Conservation (phyloP, 2,329 filamentous ascomycete species). For the Pseudocercospora cruenta region DNA sequence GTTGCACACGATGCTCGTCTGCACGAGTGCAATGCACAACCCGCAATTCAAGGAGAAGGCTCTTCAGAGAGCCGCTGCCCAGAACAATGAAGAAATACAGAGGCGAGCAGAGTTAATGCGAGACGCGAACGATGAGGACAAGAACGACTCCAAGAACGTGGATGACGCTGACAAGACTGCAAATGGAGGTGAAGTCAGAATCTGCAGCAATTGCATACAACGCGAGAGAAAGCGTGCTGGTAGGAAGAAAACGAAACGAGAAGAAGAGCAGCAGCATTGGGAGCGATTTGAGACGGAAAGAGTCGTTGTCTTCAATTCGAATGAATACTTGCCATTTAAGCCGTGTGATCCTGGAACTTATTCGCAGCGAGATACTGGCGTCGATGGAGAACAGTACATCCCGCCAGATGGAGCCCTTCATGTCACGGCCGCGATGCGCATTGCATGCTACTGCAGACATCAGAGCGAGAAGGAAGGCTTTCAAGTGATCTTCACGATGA, state of each 20-base stretch:
- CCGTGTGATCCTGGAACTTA: slow-evolving; percentile 51
- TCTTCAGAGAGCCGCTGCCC: slow-evolving; percentile 60
- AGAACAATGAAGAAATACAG: slow-evolving; percentile 48
- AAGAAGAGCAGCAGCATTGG: slow-evolving; percentile 89
- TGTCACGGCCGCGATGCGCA: slow-evolving; percentile 88
- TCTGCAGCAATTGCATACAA: slow-evolving; percentile 88
- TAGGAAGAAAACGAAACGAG: slow-evolving; percentile 90
- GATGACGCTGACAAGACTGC: slow-evolving; percentile 72
- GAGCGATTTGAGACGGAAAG: slow-evolving; percentile 76
- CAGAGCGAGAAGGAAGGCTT: slow-evolving; percentile 93
- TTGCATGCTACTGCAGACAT: slow-evolving; percentile 95
- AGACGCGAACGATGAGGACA: slow-evolving; percentile 43
- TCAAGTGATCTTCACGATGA: slow-evolving; percentile 91
- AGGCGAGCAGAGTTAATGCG: slow-evolving; percentile 44
- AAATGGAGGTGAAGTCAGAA: slow-evolving; percentile 91
- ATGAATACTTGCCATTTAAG: slow-evolving; percentile 83
- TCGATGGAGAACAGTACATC: slow-evolving; percentile 33
- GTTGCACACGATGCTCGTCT: slow-evolving; percentile 80
- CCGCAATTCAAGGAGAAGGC: slow-evolving; percentile 68
- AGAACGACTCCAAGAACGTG: slow-evolving; percentile 53
- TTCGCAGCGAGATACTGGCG: slow-evolving; percentile 31
- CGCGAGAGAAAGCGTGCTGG: slow-evolving; percentile 89
- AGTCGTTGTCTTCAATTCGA: slow-evolving; percentile 89
- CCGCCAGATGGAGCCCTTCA: slow-evolving; percentile 67
- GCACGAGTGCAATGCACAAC: slow-evolving; percentile 87